Evolutionary conservation across 1,284 basidiomycete genomes (phyloP).

Genomic region (Ustilago nuda): DNA sequence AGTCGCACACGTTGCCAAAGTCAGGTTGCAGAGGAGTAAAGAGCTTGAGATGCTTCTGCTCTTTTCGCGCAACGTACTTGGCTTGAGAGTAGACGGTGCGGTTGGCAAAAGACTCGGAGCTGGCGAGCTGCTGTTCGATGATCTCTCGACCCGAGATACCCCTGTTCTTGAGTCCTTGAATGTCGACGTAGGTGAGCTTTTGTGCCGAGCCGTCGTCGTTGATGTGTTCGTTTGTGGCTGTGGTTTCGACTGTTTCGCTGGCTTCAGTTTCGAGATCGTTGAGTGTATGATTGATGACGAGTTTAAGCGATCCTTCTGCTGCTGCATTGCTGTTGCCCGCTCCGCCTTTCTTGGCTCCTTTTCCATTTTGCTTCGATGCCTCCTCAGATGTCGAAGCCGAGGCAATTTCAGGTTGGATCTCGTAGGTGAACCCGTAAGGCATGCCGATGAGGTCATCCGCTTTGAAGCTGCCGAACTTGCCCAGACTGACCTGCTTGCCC

Average conservation of each 20-base stretch:
- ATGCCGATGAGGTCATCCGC: conserved; percentile 65
- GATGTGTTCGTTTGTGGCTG: conserved; percentile 69
- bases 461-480: conserved; percentile 68
- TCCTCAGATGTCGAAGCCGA: conserved; percentile 5
- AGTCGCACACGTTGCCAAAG: conserved; percentile 85
- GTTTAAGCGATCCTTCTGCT: conserved; percentile 24
- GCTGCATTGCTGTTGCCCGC: not conserved
- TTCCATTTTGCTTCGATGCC: conserved; percentile 7
- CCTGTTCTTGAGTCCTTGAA: conserved; percentile 65
- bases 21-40: conserved; percentile 92
- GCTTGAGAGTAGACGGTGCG: conserved; percentile 65
- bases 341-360: conserved; percentile 15
- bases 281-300: conserved; percentile 54
- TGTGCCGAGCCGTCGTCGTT: conserved; percentile 66
- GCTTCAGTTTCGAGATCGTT: conserved; percentile 46
- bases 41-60: conserved; percentile 78
- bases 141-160: conserved; percentile 66
- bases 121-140: conserved; percentile 60
- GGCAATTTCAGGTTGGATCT: conserved; percentile 49
- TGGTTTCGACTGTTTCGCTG: conserved; percentile 56
- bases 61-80: conserved; percentile 66
- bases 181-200: conserved; percentile 66
- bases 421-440: conserved; percentile 67
- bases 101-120: conserved; percentile 57
- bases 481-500: conserved; percentile 62